Conservation (phyloP, 1,284 basidiomycete species). For the Ganoderma sp. region DNA sequence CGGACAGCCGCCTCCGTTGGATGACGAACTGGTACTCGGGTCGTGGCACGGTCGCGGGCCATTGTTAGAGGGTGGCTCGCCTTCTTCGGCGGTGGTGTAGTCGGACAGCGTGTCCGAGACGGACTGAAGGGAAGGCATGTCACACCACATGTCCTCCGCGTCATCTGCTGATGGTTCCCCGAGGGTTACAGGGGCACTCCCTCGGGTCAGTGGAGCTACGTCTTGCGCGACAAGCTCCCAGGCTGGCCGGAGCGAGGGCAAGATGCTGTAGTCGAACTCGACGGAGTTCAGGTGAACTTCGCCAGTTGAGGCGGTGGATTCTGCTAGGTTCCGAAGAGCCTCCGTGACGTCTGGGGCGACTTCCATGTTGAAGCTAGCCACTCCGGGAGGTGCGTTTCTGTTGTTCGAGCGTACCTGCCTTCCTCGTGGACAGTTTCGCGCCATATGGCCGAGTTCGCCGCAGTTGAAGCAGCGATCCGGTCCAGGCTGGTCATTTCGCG, state of each 20-base stretch:
- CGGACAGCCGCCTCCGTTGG: background rate
- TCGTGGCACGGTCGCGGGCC: too few relatives aligned
- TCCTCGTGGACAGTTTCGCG: background rate
- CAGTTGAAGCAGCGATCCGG: background rate
- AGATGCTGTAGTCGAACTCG: background rate
- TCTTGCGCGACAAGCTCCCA: background rate
- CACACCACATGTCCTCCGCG: background rate
- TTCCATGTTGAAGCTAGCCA: background rate
- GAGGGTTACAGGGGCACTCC: background rate
- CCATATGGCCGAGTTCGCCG: background rate
- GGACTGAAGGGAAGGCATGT: background rate
- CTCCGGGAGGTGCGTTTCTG: background rate
- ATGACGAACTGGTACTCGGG: too few relatives aligned
- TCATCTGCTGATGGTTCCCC: background rate
- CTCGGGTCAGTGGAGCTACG: background rate
- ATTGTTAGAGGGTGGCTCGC: too few relatives aligned
- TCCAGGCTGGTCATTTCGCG: background rate
- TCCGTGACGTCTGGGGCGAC: background rate
- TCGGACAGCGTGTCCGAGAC: background rate
- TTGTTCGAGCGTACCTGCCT: background rate
- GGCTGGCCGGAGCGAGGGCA: background rate
- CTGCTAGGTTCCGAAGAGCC: background rate
- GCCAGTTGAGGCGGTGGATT: background rate
- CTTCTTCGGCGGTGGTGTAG: background rate
- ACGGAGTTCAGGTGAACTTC: background rate